Base-by-base conservation (phyloP, 1,284 basidiomycete species). In the Ganoderma multipileum region DNA sequence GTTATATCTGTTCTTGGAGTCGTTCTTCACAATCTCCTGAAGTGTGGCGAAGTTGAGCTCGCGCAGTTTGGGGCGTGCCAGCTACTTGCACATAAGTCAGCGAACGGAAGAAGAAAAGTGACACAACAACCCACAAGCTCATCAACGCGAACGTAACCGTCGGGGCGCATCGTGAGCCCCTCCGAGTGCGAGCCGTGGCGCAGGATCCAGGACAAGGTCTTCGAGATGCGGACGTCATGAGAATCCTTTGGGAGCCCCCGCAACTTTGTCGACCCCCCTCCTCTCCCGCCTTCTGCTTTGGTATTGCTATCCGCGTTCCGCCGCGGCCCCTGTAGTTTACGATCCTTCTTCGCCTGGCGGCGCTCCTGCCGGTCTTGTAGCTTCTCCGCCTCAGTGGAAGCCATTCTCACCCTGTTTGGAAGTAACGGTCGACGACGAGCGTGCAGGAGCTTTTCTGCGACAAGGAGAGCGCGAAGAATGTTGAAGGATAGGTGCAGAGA, bases 181-280 rank as follows among this genome's bases (percentile, higher is more conserved):
- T 96, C 92, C 64, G 89, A 89, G 73, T 89, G 84, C 0, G 94
- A 94, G 0, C 94, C 94, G 79, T 97, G 95, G 3, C 95, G 87
- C 5, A 97, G 84, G 33, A 97, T 86, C 85, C 93, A 97, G 0
- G 94, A 90, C 0, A 97, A 81, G 0, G 93, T 91, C 78, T 96
- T 95, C 23, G 92, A 94, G 26, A 92, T 70, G 14, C 85, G 82
- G 4, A 86, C 82, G 63, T 86, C 83, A 0, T 82, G 83, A 0
- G 85, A 81, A 71, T 90, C 88, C 64, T 79, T 84, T 0, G 84
- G 83, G 8, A 84, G 76, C 3, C 88, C 87, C 60, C 86, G 79
- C 20, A 86, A 77, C 72, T 85, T 87, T 14, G 70, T 74, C 1
- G 72, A 72, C n/a, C 73, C 72, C 23, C 70, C 67, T 18, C 70